Evolutionary conservation across 768 basidiomycete genomes (phyloP).

Genomic region (Boletus patriciae): DNA sequence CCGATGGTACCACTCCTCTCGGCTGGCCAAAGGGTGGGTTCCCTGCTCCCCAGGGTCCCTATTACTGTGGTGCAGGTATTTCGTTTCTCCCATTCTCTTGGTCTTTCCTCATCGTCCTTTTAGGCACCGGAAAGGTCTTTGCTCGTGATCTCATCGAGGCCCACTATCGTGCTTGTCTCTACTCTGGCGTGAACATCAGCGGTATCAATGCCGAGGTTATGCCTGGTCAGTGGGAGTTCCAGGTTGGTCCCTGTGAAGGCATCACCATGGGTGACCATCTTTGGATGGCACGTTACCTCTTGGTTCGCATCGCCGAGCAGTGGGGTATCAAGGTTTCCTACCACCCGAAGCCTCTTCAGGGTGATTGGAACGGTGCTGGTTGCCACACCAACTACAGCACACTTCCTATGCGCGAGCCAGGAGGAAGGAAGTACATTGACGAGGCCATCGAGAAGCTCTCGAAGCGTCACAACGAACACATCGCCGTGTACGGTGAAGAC

Average conservation of each 20-base stretch:
- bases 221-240: conserved; percentile 99
- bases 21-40: conserved; percentile 99
- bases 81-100: background rate
- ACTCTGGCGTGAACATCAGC: conserved; percentile 94
- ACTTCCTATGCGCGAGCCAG: conserved; percentile 88
- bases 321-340: conserved; percentile 97
- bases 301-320: conserved; percentile 94
- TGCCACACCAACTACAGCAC: conserved; percentile 99
- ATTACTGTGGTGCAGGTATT: conserved; percentile 97
- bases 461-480: conserved; percentile 91
- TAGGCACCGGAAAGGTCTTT: conserved; percentile 95
- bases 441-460: conserved; percentile 91
- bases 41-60: conserved; percentile 98
- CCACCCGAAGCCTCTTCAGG: conserved; percentile 97
- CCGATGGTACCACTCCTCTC: conserved; percentile 77
- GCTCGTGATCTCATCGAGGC: conserved; percentile 99
- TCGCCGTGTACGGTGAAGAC: conserved; percentile 96
- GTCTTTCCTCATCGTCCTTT: conserved; percentile 10
- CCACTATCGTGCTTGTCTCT: conserved; percentile 96
- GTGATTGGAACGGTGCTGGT: conserved; percentile 99
- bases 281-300: conserved; percentile 98
- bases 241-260: conserved; percentile 97
- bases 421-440: conserved; percentile 91
- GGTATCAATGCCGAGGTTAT: conserved; percentile 99
- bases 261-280: conserved; percentile 99